Percentiles rank a stretch among this genome's conserved stretches.
Conservation (phyloP, 2,329 filamentous ascomycete species). For the Atkinsonella texensis region DNA sequence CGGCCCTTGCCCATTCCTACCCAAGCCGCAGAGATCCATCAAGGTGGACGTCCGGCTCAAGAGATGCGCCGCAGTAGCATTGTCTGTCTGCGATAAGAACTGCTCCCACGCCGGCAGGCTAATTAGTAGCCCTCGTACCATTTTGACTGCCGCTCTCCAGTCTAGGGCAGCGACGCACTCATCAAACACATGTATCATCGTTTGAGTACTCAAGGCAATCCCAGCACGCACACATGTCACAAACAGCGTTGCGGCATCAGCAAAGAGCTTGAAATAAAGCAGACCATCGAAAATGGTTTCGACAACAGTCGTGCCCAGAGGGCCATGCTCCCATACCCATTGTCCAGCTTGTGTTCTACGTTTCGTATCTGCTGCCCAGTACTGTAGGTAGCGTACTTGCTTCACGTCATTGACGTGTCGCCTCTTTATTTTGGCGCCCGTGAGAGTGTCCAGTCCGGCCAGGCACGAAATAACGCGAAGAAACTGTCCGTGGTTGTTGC, state of each 20-base stretch:
- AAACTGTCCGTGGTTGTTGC: slow-evolving; percentile 29
- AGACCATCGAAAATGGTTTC: slow-evolving; percentile 36
- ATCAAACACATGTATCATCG: slow-evolving; percentile 28
- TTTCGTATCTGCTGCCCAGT: slow-evolving; percentile 17
- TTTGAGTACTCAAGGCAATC: slow-evolving; percentile 18
- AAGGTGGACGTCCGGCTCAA: slow-evolving; percentile 21
- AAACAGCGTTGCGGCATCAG: slow-evolving; percentile 32
- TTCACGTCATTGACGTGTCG: slow-evolving; percentile 21
- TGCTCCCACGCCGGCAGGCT: slow-evolving; percentile 15
- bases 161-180: slow-evolving; percentile 30
- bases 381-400: slow-evolving; percentile 13
- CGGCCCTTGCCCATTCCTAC: neutral
- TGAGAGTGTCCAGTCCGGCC: slow-evolving; percentile 27
- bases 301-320: slow-evolving; percentile 26
- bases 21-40: slow-evolving; percentile 25
- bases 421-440: slow-evolving; percentile 27
- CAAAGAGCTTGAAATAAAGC: slow-evolving; percentile 32
- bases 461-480: slow-evolving; percentile 33
- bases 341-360: slow-evolving; percentile 17
- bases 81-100: slow-evolving; percentile 13
- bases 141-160: slow-evolving; percentile 21
- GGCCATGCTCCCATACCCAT: slow-evolving; percentile 28
- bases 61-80: slow-evolving; percentile 14
- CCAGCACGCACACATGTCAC: slow-evolving; percentile 25
- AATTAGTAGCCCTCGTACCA: slow-evolving; percentile 18